Percentiles rank a stretch among this genome's conserved stretches.
Evolutionary conservation across 2,329 filamentous ascomycete species (phyloP).

Genomic region (Hypomyces rosellus): DNA sequence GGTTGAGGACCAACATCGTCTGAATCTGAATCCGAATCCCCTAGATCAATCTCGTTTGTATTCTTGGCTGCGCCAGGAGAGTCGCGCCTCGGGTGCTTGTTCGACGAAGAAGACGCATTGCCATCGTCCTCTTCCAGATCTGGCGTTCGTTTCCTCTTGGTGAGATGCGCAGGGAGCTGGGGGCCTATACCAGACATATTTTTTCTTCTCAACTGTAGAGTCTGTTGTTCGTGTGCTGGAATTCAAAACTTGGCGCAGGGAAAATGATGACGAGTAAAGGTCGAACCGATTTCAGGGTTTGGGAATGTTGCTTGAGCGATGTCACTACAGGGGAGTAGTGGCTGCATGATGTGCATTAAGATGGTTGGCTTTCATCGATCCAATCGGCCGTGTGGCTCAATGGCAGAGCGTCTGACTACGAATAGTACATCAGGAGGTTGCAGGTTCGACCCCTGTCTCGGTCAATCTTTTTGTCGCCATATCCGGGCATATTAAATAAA

Average conservation of each 20-base stretch:
- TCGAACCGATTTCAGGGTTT: not conserved
- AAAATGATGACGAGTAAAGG: not conserved
- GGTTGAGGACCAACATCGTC: constrained; percentile 34
- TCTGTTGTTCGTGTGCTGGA: not conserved
- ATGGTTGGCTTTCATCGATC: not conserved
- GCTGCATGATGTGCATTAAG: too few species aligned
- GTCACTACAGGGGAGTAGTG: not conserved
- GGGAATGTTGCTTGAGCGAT: not conserved
- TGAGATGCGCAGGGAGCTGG: constrained; percentile 59
- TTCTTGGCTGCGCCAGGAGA: constrained; percentile 27
- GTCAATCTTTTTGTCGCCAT: not conserved
- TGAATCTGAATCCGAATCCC: constrained; percentile 31
- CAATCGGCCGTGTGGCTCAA: not conserved
- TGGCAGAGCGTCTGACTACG: constrained; percentile 1
- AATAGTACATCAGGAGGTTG: not conserved
- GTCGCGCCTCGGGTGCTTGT: constrained; percentile 35
- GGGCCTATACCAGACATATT: constrained; percentile 65
- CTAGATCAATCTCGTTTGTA: constrained; percentile 42
- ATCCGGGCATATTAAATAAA: too few species aligned
- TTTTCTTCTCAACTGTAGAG: not conserved
- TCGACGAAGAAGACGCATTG: constrained; percentile 19
- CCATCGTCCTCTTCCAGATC: constrained; percentile 21
- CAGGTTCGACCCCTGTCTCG: not conserved
- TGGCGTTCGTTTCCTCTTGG: constrained; percentile 54
- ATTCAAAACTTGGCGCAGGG: not conserved